Percentiles rank a stretch among this genome's conserved stretches.
Conservation (phyloP, 2,329 filamentous ascomycete genomes). For the Exophiala sp. region DNA sequence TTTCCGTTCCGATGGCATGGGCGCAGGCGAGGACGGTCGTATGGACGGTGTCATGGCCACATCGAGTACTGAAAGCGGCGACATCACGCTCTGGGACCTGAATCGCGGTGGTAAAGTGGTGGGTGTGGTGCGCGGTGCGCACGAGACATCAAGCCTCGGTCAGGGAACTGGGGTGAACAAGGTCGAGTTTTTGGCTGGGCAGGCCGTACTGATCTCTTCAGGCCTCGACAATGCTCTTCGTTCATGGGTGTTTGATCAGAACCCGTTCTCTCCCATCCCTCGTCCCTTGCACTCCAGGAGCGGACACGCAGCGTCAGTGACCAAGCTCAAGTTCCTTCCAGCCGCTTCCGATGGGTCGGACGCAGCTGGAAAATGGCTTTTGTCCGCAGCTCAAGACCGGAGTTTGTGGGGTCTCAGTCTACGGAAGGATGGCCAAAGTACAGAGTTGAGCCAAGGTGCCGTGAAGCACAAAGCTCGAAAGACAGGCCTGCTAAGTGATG, state of each 20-base stretch:
- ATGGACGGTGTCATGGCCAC: slow-evolving; percentile 92
- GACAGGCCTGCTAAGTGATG: slow-evolving; percentile 28
- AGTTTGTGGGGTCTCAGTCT: slow-evolving; percentile 97
- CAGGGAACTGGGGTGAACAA: slow-evolving; percentile 71
- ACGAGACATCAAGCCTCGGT: slow-evolving; percentile 56
- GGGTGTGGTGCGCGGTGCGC: slow-evolving; percentile 79
- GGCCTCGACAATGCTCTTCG: slow-evolving; percentile 90
- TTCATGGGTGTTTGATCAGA: slow-evolving; percentile 94
- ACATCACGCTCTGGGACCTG: slow-evolving; percentile 93
- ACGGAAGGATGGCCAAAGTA: slow-evolving; percentile 86
- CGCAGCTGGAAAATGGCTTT: slow-evolving; percentile 82
- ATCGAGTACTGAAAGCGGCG: slow-evolving; percentile 68
- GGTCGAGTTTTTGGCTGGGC: slow-evolving; percentile 80
- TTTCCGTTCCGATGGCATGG: slow-evolving; percentile 82
- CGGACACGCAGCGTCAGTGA: slow-evolving; percentile 83
- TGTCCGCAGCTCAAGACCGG: slow-evolving; percentile 82
- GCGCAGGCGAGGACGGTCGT: slow-evolving; percentile 79
- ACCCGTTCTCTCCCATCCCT: slow-evolving; percentile 79
- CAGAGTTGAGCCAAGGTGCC: slow-evolving; percentile 85
- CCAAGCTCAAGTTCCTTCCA: slow-evolving; percentile 75
- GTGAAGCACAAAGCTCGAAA: slow-evolving; percentile 87
- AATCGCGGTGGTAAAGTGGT: slow-evolving; percentile 81
- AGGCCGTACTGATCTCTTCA: slow-evolving; percentile 83
- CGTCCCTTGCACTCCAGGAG: slow-evolving; percentile 78
- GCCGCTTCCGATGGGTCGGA: slow-evolving; percentile 85